Conservation (phyloP, 1,284 basidiomycete genomes). For the Rhodotorula sp. region DNA sequence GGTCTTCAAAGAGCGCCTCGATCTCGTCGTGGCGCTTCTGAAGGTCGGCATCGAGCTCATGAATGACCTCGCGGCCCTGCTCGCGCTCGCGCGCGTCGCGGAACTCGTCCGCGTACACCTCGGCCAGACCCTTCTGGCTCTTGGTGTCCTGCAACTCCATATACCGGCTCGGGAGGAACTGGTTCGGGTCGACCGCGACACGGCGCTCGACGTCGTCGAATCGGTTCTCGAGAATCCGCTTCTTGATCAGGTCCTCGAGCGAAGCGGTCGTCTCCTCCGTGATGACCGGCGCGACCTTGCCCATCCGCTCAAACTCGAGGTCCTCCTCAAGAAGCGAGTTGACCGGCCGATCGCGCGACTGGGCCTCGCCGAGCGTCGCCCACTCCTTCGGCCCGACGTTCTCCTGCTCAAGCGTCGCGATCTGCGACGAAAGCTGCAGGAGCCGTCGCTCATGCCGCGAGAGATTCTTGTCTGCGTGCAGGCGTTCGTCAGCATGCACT, state of each 20-base stretch:
- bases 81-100: conserved; percentile 64
- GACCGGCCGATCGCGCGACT: conserved; percentile 76
- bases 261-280: conserved; percentile 83
- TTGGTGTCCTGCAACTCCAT: conserved; percentile 89
- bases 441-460: conserved; percentile 59
- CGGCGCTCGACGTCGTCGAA: conserved; percentile 91
- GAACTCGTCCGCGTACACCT: conserved; percentile 96
- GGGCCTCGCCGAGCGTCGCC: conserved; percentile 90
- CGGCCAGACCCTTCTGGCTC: conserved; percentile 83
- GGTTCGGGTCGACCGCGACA: conserved; percentile 73
- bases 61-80: conserved; percentile 56
- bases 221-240: conserved; percentile 76
- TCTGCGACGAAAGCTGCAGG: conserved; percentile 57
- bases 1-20: conserved; percentile 75
- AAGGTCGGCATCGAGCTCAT: conserved; percentile 86
- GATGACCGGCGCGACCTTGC: conserved; percentile 82
- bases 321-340: conserved; percentile 93
- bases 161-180: conserved; percentile 85
- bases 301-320: conserved; percentile 86
- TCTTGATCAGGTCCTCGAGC: conserved; percentile 90
- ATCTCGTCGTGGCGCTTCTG: conserved; percentile 87
- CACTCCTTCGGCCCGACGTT: conserved; percentile 72
- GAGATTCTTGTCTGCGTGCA: conserved; percentile 46
- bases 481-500: neutral
- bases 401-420: conserved; percentile 58